These are phyloP conservation scores for Verticillium nonalfalfae DNA, from an alignment of 2,329 filamentous ascomycete species.

Conservation along the genomic window DNA sequence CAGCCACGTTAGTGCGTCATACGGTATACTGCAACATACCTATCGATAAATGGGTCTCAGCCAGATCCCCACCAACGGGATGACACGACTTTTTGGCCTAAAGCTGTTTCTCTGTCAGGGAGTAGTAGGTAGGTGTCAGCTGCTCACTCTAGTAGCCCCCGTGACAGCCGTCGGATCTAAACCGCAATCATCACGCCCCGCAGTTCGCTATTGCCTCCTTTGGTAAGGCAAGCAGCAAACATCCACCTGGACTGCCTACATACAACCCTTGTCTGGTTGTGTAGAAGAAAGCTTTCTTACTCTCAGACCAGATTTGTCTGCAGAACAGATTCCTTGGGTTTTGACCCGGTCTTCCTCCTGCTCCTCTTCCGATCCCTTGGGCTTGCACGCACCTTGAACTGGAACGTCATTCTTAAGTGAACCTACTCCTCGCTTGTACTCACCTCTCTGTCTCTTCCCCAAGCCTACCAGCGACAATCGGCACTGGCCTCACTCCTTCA, in stretches of 20 bases:
- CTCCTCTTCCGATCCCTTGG: not conserved
- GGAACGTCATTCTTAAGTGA: too few relatives aligned
- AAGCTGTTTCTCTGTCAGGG: too few relatives aligned
- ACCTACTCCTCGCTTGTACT: too few relatives aligned
- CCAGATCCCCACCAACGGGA: too few relatives aligned
- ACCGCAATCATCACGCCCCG: not conserved
- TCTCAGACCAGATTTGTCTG: not conserved
- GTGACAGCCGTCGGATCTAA: not conserved
- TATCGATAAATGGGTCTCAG: too few relatives aligned
- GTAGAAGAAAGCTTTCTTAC: not conserved
- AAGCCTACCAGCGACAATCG: too few relatives aligned
- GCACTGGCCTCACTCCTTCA: too few relatives aligned
- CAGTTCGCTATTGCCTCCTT: not conserved
- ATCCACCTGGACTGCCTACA: not conserved
- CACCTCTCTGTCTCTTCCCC: too few relatives aligned
- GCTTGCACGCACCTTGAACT: not conserved
- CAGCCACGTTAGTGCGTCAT: too few relatives aligned
- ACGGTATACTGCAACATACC: too few relatives aligned
- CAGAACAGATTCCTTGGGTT: too few relatives aligned
- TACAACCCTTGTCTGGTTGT: not conserved
- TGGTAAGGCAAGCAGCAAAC: not conserved
- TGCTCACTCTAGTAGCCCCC: not conserved
- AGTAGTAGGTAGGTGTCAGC: not conserved
- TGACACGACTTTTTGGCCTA: too few relatives aligned
- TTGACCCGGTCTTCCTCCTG: not conserved